phyloP scores from a whole-genome alignment of 75 land plant species.

The Picea glauca region DNA sequence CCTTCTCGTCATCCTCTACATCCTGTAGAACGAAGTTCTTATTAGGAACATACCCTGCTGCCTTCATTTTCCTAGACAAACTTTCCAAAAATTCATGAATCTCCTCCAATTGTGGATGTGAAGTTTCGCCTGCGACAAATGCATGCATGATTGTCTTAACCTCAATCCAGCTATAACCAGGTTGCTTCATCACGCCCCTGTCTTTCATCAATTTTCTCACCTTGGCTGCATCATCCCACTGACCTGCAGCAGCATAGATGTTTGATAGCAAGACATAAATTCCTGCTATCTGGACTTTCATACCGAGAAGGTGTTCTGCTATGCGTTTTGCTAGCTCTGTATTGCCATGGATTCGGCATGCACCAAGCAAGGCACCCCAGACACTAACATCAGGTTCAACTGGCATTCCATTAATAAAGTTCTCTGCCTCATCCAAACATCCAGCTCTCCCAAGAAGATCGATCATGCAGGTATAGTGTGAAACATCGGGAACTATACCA shows the following conservation, averaged over 20 bases:
- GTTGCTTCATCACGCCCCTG: conserved; percentile 29
- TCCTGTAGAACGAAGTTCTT: not conserved
- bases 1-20: not conserved
- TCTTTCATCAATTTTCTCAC: conserved; percentile 45
- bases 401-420: conserved; percentile 42
- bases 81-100: conserved; percentile 15
- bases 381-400: conserved; percentile 41
- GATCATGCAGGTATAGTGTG: conserved; percentile 60
- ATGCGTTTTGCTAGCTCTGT: conserved; percentile 33
- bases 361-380: conserved; percentile 61
- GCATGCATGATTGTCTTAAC: conserved; percentile 21
- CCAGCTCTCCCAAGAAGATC: conserved; percentile 67
- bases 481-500: conserved; percentile 30
- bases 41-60: not conserved
- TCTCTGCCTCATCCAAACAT: conserved; percentile 44
- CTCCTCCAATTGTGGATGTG: conserved; percentile 4
- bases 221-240: conserved; percentile 47
- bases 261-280: conserved; percentile 56
- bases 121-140: conserved; percentile 23
- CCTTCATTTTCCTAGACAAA: not conserved
- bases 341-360: conserved; percentile 53
- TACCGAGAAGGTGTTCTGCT: conserved; percentile 35
- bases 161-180: conserved; percentile 54
- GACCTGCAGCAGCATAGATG: conserved; percentile 50
- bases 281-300: conserved; percentile 40